Base-by-base conservation (phyloP, 306 rosid species). In the Clitoria ternatea region DNA sequence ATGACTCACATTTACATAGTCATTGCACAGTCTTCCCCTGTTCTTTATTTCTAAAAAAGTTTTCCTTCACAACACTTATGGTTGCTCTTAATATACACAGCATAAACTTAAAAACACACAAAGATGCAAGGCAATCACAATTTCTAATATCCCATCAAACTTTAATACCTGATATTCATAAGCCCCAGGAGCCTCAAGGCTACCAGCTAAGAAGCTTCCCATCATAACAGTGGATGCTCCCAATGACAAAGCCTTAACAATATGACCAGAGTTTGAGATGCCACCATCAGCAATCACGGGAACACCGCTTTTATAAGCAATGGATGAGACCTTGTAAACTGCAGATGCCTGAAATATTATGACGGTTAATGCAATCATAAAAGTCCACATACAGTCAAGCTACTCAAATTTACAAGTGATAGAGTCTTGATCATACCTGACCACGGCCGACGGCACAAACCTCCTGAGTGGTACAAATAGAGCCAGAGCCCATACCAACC, bases 401-500 rank as follows among this genome's bases (percentile, higher is more conserved):
- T 17, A 27, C 30, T 19, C n/a, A n/a, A n/a, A n/a, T n/a, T n/a
- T n/a, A n/a, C n/a, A n/a, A n/a, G n/a, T n/a, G n/a, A n/a, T n/a
- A n/a, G n/a, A n/a, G n/a, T n/a, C n/a, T n/a, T n/a, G n/a, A 49
- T 47, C 53, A 57, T 87, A 94, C 99, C 96, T 91, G 99, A 14
- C 97, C 96, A 7, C 99, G 87, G 18, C 99, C 97, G 1, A 89
- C 99, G 0, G 97, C 99, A 15, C 99, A 94, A 15, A 89, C 99
- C 75, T 94, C 99, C 68, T 94, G 97, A 1, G 99, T 91, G 8
- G 99, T 94, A 56, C 99, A 91, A 26, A 94, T 94, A 26, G 99
- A 94, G 0, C 99, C 99, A 17, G 99, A 94, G 0, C 99, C 99
- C 99, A 94, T 94, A 37, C 99, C 96, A 55, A 91, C 89, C 32